phyloP scores from a whole-genome alignment of 306 rosid genomes.

The Cucumis hystrix region DNA sequence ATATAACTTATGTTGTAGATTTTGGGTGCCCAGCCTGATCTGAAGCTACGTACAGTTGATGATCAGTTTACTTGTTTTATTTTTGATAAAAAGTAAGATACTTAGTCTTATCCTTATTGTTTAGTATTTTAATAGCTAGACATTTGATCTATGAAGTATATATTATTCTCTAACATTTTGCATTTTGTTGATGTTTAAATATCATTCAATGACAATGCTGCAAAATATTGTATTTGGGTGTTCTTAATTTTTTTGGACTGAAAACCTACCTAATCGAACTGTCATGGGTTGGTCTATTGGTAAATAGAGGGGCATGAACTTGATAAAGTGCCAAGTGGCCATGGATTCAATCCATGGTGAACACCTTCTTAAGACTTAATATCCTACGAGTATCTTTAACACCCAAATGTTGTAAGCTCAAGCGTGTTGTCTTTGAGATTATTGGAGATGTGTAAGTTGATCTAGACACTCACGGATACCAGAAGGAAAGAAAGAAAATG shows the following conservation, averaged over 20 bases:
- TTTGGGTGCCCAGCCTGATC: slow-evolving; percentile 24
- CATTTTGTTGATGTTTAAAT: background rate
- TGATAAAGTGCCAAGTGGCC: no score
- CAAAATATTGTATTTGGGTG: background rate
- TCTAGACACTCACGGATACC: no score
- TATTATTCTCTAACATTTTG: background rate
- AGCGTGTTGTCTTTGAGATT: no score
- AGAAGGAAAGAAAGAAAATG: no score
- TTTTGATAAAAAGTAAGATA: background rate
- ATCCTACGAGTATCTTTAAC: no score
- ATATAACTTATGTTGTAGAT: slow-evolving; percentile 26
- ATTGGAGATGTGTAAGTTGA: no score
- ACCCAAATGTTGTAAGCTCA: no score
- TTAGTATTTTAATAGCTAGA: background rate
- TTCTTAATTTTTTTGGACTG: background rate
- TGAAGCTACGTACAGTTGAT: slow-evolving; percentile 22
- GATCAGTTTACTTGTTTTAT: slow-evolving; percentile 6
- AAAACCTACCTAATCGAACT: background rate
- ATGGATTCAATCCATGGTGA: no score
- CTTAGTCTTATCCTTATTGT: background rate
- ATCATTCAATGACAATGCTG: background rate
- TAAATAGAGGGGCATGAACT: no score
- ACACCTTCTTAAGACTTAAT: no score
- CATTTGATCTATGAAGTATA: background rate
- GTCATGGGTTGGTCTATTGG: no score